These are phyloP conservation scores for Paragyromitra xinjiangensis DNA, from an alignment of 495 filamentous ascomycete species.

Conservation along the genomic window DNA sequence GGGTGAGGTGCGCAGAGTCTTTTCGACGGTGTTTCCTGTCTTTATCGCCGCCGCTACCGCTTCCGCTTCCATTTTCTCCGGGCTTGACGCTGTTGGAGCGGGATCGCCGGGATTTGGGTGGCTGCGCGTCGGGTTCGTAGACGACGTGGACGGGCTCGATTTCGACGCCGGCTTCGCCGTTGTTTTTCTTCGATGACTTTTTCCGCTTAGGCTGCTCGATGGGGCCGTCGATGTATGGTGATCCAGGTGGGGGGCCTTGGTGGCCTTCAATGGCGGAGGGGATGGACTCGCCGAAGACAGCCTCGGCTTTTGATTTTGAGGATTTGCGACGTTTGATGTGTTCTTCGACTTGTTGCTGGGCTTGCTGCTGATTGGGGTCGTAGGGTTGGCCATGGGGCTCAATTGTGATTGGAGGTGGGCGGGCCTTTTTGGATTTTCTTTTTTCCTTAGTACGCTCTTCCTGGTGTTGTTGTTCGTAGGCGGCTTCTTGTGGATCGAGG, in stretches of 20 bases:
- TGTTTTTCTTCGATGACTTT: slow-evolving; percentile 39
- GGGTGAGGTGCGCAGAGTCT: slow-evolving; percentile 45
- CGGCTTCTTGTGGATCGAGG: slow-evolving; percentile 2
- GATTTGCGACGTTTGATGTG: slow-evolving; percentile 42
- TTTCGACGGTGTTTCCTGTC: slow-evolving; percentile 46
- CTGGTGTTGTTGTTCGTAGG: slow-evolving; percentile 1
- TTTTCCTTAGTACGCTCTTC: slow-evolving; percentile 24
- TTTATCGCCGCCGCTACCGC: slow-evolving; percentile 26
- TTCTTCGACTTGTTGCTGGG: slow-evolving; percentile 17
- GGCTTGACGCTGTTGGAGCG: slow-evolving; percentile 34
- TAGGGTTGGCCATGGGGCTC: slow-evolving; percentile 31
- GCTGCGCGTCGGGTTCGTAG: slow-evolving; percentile 38
- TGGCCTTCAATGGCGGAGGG: slow-evolving; percentile 37
- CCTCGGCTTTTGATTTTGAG: slow-evolving; percentile 43
- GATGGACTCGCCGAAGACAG: slow-evolving; percentile 38
- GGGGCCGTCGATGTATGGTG: slow-evolving; percentile 44
- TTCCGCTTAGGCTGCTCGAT: slow-evolving; percentile 50
- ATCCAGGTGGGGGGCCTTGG: slow-evolving; percentile 18
- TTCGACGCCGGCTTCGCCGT: slow-evolving; percentile 23
- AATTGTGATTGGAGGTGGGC: slow-evolving; percentile 43
- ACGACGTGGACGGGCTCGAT: slow-evolving; percentile 42
- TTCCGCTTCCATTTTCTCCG: slow-evolving; percentile 8
- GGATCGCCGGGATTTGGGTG: slow-evolving; percentile 28
- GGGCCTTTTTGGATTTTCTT: slow-evolving; percentile 40
- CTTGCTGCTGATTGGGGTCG: slow-evolving; percentile 13